Conservation (phyloP, 148 eudicot genomes). For the Rhododendron simsii region DNA sequence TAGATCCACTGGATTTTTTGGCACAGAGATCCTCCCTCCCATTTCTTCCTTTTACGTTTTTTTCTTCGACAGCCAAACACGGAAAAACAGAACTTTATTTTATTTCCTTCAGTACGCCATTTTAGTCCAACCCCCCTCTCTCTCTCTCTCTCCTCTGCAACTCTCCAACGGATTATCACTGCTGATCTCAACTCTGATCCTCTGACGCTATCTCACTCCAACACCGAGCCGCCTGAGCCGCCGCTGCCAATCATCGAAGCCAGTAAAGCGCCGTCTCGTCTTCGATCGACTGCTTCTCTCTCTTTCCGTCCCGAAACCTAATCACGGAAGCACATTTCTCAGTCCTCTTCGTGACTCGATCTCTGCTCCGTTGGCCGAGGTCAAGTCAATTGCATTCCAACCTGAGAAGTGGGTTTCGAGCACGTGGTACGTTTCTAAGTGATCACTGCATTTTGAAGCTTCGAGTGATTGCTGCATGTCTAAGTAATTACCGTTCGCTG, state of each 20-base stretch:
- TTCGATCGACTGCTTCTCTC: neutral
- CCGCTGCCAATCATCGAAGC: neutral
- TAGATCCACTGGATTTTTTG: no score
- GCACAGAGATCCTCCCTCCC: no score
- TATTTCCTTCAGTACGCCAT: neutral
- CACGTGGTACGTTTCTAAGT: neutral
- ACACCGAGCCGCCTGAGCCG: conserved; percentile 12
- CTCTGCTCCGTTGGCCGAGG: neutral
- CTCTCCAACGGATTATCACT: conserved; percentile 21
- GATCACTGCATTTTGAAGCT: neutral
- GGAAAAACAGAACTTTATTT: neutral
- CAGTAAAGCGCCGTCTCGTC: conserved; percentile 9
- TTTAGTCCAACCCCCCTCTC: neutral
- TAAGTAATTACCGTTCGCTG: no score
- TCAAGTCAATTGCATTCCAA: neutral
- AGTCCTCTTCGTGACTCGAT: conserved; percentile 6
- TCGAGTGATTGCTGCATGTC: neutral
- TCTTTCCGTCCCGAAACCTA: neutral
- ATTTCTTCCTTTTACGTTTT: neutral
- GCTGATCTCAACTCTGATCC: conserved; percentile 18
- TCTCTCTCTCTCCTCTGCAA: conserved; percentile 26
- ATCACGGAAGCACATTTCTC: neutral
- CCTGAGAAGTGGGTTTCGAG: conserved; percentile 9
- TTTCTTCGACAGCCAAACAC: neutral
- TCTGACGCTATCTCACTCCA: neutral